Conservation (phyloP, 2,329 filamentous ascomycete species). For the Aspergillus pseudotamarii region DNA sequence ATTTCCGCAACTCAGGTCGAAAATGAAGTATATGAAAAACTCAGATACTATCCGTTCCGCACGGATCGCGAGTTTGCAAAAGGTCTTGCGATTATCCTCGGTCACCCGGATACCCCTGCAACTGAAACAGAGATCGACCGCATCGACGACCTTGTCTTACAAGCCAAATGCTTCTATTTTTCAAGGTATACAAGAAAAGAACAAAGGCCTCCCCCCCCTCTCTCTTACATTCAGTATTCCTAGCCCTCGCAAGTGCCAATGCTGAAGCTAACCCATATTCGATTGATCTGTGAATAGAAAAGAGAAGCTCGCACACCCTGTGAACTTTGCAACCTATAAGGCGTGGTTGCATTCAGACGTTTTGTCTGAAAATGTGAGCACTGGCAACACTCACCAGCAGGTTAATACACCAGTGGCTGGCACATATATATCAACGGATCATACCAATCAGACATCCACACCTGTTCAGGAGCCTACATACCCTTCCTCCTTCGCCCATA, state of each 20-base stretch:
- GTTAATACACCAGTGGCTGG: conserved; percentile 10
- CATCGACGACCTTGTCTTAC: conserved; percentile 46
- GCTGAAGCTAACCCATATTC: not conserved
- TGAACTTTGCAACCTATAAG: conserved; percentile 71
- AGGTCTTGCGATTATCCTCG: conserved; percentile 51
- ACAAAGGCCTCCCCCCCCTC: no score
- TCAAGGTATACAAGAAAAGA: conserved; percentile 38
- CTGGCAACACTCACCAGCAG: conserved; percentile 11
- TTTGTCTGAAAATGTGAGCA: conserved; percentile 5
- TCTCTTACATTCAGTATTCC: not conserved
- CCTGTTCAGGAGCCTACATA: conserved; percentile 65
- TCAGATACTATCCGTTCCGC: conserved; percentile 45
- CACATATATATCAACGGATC: conserved; percentile 9
- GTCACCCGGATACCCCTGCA: conserved; percentile 42
- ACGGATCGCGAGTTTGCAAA: conserved; percentile 49
- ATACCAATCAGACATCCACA: conserved; percentile 27
- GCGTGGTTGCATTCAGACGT: conserved; percentile 54
- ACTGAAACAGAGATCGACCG: conserved; percentile 42
- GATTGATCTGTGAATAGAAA: conserved; percentile 32
- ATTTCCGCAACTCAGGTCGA: conserved; percentile 13
- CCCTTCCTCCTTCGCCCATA: conserved; percentile 79
- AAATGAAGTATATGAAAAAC: conserved; percentile 30
- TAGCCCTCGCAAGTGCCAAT: not conserved
- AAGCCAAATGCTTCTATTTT: conserved; percentile 54
- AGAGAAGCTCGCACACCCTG: conserved; percentile 40